Percentiles rank a stretch among this genome's conserved stretches.
phyloP scores from a whole-genome alignment of 306 rosid species.

The Pyrus betulifolia region DNA sequence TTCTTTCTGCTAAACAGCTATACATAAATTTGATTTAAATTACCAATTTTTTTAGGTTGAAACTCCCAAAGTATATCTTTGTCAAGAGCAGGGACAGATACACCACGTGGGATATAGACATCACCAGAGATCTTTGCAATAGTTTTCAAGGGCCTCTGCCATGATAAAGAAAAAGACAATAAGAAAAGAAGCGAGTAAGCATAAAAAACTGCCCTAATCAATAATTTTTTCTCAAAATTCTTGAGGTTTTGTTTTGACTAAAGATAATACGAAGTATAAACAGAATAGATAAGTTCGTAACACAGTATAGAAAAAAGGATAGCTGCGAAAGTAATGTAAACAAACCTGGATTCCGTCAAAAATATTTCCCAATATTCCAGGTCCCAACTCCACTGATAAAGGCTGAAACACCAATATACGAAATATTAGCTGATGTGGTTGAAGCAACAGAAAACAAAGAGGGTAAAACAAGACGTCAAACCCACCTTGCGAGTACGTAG shows the following conservation, averaged over 20 bases:
- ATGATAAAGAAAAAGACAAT: background rate
- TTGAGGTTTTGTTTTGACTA: background rate
- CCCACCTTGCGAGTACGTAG: slow-evolving; percentile 85
- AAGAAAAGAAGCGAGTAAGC: background rate
- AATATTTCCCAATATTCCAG: slow-evolving; percentile 95
- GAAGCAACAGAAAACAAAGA: slow-evolving; percentile 1
- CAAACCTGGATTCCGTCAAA: slow-evolving; percentile 99
- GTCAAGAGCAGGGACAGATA: slow-evolving; percentile 96
- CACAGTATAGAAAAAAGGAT: background rate
- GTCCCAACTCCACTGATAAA: slow-evolving; percentile 98
- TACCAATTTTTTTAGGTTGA: slow-evolving; percentile 85
- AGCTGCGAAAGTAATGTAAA: slow-evolving; percentile 5
- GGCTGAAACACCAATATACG: slow-evolving; percentile 49
- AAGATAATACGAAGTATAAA: background rate
- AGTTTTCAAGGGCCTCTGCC: slow-evolving; percentile 95
- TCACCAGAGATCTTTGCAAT: slow-evolving; percentile 90
- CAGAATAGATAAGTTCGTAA: background rate
- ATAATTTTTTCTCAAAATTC: background rate
- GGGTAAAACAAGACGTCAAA: slow-evolving; percentile 1
- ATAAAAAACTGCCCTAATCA: background rate
- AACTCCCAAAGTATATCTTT: slow-evolving; percentile 94
- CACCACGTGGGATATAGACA: slow-evolving; percentile 98
- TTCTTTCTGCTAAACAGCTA: background rate
- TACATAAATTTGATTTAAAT: background rate
- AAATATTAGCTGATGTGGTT: slow-evolving; percentile 17